These are phyloP conservation scores for Colletotrichum sp. DNA, from an alignment of 2,329 filamentous ascomycete genomes.

Conservation along the genomic window DNA sequence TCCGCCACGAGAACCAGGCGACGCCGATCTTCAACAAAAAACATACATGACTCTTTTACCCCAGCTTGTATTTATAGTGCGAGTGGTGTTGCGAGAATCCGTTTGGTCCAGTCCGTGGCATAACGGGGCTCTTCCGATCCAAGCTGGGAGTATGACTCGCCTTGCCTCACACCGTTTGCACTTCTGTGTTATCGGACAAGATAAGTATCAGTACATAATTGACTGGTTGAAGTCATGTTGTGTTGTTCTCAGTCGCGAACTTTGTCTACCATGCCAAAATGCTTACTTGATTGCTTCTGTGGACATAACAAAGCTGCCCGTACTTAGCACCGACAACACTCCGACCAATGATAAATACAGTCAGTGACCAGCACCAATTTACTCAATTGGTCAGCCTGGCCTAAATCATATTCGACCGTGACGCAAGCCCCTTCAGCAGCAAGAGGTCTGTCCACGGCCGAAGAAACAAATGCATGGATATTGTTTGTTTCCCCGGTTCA, in stretches of 20 bases:
- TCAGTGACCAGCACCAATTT: not conserved
- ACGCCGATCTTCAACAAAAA: not conserved
- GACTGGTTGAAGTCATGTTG: not conserved
- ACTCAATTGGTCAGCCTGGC: not conserved
- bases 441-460: not conserved
- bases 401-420: fast-evolving
- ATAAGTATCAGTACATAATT: not conserved
- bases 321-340: not conserved
- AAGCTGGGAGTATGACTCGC: not conserved
- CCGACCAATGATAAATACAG: not conserved
- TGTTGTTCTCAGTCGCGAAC: not conserved
- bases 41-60: not conserved
- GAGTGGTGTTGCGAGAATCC: not conserved
- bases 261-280: not conserved
- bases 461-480: not conserved
- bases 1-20: not conserved
- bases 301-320: not conserved
- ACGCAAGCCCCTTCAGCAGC: not conserved
- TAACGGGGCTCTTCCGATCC: not conserved
- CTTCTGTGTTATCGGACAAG: not conserved
- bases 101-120: not conserved
- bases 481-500: not conserved
- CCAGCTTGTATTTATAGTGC: not conserved
- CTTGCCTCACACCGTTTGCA: not conserved
- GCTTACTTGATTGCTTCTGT: not conserved